Percentiles rank a stretch among this genome's conserved stretches.
These are phyloP conservation scores for Ampelocalamus luodianensis DNA, from an alignment of 176 grass and related monocot genomes.

Conservation along the genomic window DNA sequence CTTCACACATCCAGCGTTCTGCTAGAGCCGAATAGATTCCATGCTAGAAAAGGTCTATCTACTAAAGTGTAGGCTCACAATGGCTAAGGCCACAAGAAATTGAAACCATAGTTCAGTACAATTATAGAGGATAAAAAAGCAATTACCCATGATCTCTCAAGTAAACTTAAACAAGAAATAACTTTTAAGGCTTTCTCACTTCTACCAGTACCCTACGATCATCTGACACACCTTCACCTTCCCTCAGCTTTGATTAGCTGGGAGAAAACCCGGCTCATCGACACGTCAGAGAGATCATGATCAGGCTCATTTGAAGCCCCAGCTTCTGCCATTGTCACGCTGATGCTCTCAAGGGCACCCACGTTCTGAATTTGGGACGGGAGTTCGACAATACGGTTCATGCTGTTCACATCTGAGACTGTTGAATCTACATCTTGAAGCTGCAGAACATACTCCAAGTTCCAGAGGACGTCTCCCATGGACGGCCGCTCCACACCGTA, in stretches of 20 bases:
- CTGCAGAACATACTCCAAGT: slow-evolving; percentile 85
- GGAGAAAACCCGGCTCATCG: slow-evolving; percentile 89
- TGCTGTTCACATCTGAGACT: slow-evolving; percentile 74
- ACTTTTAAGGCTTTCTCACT: slow-evolving; percentile 37
- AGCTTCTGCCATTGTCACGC: slow-evolving; percentile 58
- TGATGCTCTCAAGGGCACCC: slow-evolving; percentile 43
- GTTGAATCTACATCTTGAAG: slow-evolving; percentile 71
- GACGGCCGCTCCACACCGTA: slow-evolving; percentile 80
- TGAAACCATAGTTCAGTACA: slow-evolving; percentile 39
- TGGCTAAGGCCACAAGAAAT: slow-evolving; percentile 34
- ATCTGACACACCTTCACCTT: slow-evolving; percentile 46
- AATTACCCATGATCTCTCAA: slow-evolving; percentile 49
- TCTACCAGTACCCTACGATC: slow-evolving; percentile 40
- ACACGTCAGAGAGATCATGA: slow-evolving; percentile 70
- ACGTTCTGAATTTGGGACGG: slow-evolving; percentile 59
- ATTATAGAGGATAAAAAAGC: slow-evolving; percentile 24
- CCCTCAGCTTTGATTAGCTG: slow-evolving; percentile 94
- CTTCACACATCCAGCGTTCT: slow-evolving; percentile 30
- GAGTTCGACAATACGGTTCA: slow-evolving; percentile 74
- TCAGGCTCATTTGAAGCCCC: slow-evolving; percentile 49
- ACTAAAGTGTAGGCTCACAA: slow-evolving; percentile 21
- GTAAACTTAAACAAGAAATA: slow-evolving; percentile 46
- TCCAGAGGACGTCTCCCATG: slow-evolving; percentile 93
- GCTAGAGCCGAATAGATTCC: slow-evolving; percentile 10
- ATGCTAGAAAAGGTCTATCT: slow-evolving; percentile 32